Evolutionary conservation across 2,329 filamentous ascomycete species (phyloP).

Genomic region (Colletotrichum salicis): DNA sequence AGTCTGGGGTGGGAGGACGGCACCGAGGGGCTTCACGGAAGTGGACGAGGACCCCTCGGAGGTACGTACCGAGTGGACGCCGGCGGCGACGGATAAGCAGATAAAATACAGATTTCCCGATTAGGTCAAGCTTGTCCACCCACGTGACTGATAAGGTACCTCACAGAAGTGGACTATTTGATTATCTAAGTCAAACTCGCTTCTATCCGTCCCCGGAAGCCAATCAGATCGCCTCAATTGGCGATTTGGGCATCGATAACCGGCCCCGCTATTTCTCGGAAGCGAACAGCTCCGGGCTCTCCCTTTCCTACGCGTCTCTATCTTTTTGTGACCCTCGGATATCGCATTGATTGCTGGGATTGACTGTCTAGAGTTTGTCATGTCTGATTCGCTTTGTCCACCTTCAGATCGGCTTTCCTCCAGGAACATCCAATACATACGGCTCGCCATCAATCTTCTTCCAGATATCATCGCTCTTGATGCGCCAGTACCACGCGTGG

Average conservation of each 20-base stretch:
- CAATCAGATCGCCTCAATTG: conserved; percentile 7
- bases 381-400: not conserved
- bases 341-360: not conserved
- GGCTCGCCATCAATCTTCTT: conserved; percentile 27
- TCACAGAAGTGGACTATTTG: not conserved
- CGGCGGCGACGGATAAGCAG: not conserved
- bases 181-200: conserved; percentile 8
- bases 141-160: not conserved
- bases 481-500: conserved; percentile 24
- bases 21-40: not conserved
- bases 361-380: not conserved
- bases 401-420: conserved; percentile 27
- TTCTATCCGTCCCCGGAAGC: not conserved
- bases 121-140: conserved; percentile 24
- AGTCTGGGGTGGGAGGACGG: conserved; percentile 7
- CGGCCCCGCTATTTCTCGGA: conserved; percentile 10
- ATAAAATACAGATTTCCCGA: not conserved
- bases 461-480: conserved; percentile 29
- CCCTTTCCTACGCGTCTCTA: not conserved
- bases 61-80: not conserved
- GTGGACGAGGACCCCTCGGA: conserved; percentile 1
- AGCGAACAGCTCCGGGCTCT: not conserved
- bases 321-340: not conserved
- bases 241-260: not conserved
- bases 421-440: conserved; percentile 22